These are phyloP conservation scores for Monosporozyma aquatica DNA, from an alignment of 805 yeast genomes.

Conservation along the genomic window DNA sequence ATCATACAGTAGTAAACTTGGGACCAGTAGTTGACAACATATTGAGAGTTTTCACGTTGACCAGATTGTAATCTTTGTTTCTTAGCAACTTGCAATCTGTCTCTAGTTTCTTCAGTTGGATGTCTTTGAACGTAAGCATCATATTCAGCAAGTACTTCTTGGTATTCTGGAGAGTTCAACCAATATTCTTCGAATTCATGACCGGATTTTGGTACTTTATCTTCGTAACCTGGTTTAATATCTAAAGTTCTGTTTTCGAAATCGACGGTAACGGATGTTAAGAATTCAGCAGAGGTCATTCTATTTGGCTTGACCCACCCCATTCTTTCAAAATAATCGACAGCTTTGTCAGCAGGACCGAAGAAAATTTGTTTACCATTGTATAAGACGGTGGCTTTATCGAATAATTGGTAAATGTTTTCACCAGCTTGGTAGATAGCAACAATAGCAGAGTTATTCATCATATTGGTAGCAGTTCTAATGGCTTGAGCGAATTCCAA, in stretches of 20 bases:
- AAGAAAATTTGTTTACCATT: slow-evolving; percentile 53
- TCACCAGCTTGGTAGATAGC: slow-evolving; percentile 65
- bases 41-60: slow-evolving; percentile 34
- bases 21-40: slow-evolving; percentile 37
- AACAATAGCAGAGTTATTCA: slow-evolving; percentile 49
- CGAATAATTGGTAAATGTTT: slow-evolving; percentile 51
- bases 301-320: slow-evolving; percentile 55
- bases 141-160: slow-evolving; percentile 31
- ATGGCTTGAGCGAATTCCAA: slow-evolving; percentile 54
- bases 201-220: slow-evolving; percentile 45
- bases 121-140: slow-evolving; percentile 36
- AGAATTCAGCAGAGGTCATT: slow-evolving; percentile 60
- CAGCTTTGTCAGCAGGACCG: slow-evolving; percentile 47
- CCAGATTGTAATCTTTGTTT: slow-evolving; percentile 36
- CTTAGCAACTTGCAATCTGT: slow-evolving; percentile 34
- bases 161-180: slow-evolving; percentile 48
- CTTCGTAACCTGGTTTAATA: slow-evolving; percentile 40
- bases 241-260: slow-evolving; percentile 47
- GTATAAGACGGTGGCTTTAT: slow-evolving; percentile 51
- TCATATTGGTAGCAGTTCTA: slow-evolving; percentile 48
- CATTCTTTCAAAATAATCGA: slow-evolving; percentile 46
- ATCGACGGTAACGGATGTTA: slow-evolving; percentile 55
- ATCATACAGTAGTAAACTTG: slow-evolving; percentile 44
- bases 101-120: slow-evolving; percentile 33
- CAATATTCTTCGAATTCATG: slow-evolving; percentile 52